Base-by-base conservation (phyloP, 176 grass and related monocot genomes). In the Metroxylon sagu region DNA sequence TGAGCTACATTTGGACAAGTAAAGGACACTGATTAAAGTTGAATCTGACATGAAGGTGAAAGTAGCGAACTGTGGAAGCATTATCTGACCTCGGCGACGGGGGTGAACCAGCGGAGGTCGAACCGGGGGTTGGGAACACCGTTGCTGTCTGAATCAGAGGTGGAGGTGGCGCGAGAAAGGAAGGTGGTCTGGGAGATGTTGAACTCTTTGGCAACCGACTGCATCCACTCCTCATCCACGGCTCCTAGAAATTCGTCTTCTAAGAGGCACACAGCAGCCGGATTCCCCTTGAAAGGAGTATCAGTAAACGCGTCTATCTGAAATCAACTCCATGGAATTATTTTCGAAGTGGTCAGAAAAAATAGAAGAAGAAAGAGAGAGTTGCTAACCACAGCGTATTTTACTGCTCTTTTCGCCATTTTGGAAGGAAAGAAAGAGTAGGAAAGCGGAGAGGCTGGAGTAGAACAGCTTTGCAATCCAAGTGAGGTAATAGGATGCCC, bases 291-390 rank as follows among this genome's bases (percentile, higher is more conserved):
- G 71, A 94, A 88, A 17, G 78, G 74, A 60, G 49, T 52, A 19
- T 50, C 30, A 25, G 84, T 62, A 53, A 95, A 94, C 4, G 81
- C 89, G 8, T 94, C 89, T 29, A 94, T 80, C 89, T 94, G 84
- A 71, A 19, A 35, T 7, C 25, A 59, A 10, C 3, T 14, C 10
- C 1, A 39, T 14, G 2, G 4, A 39, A 17, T 31, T 23, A 16
- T 16, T 12, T 19, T 30, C 12, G 2, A 23, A 23, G 21, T 23
- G 21, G 21, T 23, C 21, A 23, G 21, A 23, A 23, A 23, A 23
- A 23, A 23, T 23, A 23, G 1, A 23, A 1, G 21, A 23, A 25
- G 25, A 16, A 54, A 7, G 26, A 31, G 15, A 1, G 49, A 4
- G 16, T 15, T 19, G 28, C 65, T 39, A n/a, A 67, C 65, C 65